phyloP scores from a whole-genome alignment of 352 stramenopile species.

The Phytophthora fragariae region DNA sequence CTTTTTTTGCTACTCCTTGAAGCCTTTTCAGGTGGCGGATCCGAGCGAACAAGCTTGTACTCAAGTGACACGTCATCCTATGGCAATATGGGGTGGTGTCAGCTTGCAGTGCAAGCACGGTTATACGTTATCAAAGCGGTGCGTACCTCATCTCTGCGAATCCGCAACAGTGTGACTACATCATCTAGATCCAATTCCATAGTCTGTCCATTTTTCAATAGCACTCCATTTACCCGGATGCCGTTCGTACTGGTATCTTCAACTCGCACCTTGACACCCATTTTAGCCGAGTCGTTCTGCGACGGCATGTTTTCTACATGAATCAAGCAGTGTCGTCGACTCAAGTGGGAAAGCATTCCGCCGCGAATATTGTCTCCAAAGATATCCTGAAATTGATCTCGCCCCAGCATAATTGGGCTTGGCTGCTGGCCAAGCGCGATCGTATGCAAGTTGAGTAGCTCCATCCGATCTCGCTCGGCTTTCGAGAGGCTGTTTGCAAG shows the following conservation, averaged over 20 bases:
- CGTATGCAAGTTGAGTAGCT: conserved; percentile 55
- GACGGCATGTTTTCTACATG: conserved; percentile 50
- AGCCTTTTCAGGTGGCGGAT: conserved; percentile 15
- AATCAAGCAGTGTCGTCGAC: conserved; percentile 71
- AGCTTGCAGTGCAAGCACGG: neutral
- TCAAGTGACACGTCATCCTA: conserved; percentile 58
- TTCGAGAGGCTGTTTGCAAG: conserved; percentile 55
- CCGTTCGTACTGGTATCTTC: conserved; percentile 83
- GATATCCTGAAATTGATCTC: conserved; percentile 69
- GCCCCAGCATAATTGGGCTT: conserved; percentile 46
- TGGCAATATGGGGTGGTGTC: neutral
- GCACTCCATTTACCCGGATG: conserved; percentile 60
- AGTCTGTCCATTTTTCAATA: conserved; percentile 56
- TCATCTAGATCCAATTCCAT: conserved; percentile 62
- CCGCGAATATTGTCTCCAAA: conserved; percentile 77
- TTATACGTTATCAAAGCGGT: neutral
- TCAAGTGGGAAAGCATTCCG: conserved; percentile 60
- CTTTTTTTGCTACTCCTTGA: conserved; percentile 28
- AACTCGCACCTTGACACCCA: conserved; percentile 53
- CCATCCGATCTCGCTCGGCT: conserved; percentile 53
- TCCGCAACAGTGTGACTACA: conserved; percentile 64
- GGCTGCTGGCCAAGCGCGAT: conserved; percentile 45
- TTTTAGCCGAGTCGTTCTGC: conserved; percentile 35
- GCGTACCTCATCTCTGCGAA: conserved; percentile 55
- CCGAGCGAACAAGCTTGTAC: conserved; percentile 45